Conservation (phyloP, 306 rosid genomes). For the Sicyos edulis region DNA sequence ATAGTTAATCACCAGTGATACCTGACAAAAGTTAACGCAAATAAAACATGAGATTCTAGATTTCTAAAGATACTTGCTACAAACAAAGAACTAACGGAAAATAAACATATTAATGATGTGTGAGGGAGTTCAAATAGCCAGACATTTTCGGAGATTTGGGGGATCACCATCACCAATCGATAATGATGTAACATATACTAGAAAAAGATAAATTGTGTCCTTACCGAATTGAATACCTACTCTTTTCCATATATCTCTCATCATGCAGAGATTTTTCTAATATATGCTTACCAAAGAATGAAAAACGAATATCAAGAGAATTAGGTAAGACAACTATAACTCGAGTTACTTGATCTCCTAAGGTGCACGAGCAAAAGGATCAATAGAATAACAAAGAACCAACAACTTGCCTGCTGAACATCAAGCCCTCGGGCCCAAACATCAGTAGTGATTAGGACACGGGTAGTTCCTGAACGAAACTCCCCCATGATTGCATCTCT, state of each 20-base stretch:
- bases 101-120: background rate
- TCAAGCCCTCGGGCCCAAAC: conserved; percentile 99
- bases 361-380: background rate
- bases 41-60: background rate
- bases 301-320: background rate
- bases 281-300: background rate
- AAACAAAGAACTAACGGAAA: background rate
- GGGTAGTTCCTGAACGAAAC: conserved; percentile 82
- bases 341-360: background rate
- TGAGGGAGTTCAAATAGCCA: background rate
- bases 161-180: background rate
- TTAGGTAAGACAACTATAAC: background rate
- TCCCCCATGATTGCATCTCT: conserved; percentile 95
- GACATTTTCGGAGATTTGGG: background rate
- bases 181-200: background rate
- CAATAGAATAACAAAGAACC: background rate
- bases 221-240: background rate
- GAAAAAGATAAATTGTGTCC: background rate
- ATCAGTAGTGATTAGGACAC: conserved; percentile 93
- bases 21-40: conserved; percentile 38
- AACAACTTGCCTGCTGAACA: conserved; percentile 87
- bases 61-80: background rate
- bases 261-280: background rate
- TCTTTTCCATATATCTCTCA: background rate
- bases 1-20: conserved; percentile 84